Evolutionary conservation across 1,284 basidiomycete genomes (phyloP).

Genomic region (Ceratobasidium sp.): DNA sequence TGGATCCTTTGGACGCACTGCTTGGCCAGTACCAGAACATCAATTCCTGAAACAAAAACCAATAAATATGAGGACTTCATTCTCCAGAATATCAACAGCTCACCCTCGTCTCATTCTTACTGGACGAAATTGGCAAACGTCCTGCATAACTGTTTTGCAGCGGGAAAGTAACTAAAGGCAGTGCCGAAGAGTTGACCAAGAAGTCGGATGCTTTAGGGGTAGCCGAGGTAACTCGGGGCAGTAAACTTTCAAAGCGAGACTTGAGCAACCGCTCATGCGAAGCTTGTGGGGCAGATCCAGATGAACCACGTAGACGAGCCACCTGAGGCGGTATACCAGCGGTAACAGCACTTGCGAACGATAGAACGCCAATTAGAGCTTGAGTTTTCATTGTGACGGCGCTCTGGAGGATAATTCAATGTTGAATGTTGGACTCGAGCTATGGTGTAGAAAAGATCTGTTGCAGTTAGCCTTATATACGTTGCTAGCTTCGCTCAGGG

Average conservation of each 20-base stretch:
- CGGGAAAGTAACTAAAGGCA: constrained; percentile 42
- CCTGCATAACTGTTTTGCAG: constrained; percentile 45
- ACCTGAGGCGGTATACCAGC: background rate
- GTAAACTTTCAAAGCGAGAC: background rate
- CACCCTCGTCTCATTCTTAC: constrained; percentile 38
- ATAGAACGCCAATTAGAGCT: background rate
- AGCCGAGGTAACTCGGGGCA: background rate
- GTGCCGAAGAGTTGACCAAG: constrained; percentile 44
- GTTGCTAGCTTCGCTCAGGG: no score
- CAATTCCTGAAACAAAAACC: constrained; percentile 23
- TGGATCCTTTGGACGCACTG: constrained; percentile 2
- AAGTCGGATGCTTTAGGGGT: constrained; percentile 29
- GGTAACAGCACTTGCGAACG: background rate
- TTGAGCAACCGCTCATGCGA: background rate
- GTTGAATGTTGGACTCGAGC: no score
- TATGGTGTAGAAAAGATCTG: no score
- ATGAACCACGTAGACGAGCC: background rate
- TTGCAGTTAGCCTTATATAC: no score
- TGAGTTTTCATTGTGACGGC: background rate
- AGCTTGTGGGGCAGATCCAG: background rate
- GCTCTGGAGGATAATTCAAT: background rate
- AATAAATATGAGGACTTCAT: background rate
- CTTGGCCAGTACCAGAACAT: constrained; percentile 46
- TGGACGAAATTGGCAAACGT: constrained; percentile 39
- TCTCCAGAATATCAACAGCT: background rate